phyloP scores from a whole-genome alignment of 139 green algal genomes.

The Chlorella sp. region DNA sequence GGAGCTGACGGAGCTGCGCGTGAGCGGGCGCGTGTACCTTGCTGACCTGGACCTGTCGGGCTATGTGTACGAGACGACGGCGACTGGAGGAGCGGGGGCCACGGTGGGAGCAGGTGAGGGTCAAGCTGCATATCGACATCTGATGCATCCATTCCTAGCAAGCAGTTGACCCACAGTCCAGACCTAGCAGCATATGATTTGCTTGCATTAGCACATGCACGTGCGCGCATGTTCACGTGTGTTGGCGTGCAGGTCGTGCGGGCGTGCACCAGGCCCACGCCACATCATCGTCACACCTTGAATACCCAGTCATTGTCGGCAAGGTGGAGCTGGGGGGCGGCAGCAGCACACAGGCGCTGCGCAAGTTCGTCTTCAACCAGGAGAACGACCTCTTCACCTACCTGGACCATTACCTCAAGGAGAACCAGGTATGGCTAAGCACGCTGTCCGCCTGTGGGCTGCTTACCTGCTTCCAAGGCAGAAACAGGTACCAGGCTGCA shows the following conservation, averaged over 20 bases:
- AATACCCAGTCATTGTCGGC: slow-evolving; percentile 17
- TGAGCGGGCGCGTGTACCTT: not conserved
- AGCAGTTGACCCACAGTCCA: too few species aligned
- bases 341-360: not conserved
- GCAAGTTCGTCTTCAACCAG: slow-evolving; percentile 3
- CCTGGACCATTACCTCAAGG: slow-evolving; percentile 28
- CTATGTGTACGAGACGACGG: slow-evolving; percentile 9
- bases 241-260: too few species aligned
- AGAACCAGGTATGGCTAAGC: slow-evolving; percentile 8
- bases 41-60: not conserved
- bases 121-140: too few species aligned
- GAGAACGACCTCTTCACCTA: slow-evolving; percentile 12
- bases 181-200: too few species aligned
- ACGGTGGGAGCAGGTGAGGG: too few species aligned
- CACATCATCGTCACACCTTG: not conserved
- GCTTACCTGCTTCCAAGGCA: too few species aligned
- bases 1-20: not conserved
- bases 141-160: too few species aligned
- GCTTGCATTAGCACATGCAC: too few species aligned
- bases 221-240: too few species aligned
- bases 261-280: not conserved
- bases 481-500: too few species aligned
- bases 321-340: not conserved
- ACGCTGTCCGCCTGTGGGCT: too few species aligned
- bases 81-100: too few species aligned